Percentiles rank a stretch among this genome's conserved stretches.
Conservation (phyloP, 371 early-diverging fungal species). For the Rhizopus stolonifer region DNA sequence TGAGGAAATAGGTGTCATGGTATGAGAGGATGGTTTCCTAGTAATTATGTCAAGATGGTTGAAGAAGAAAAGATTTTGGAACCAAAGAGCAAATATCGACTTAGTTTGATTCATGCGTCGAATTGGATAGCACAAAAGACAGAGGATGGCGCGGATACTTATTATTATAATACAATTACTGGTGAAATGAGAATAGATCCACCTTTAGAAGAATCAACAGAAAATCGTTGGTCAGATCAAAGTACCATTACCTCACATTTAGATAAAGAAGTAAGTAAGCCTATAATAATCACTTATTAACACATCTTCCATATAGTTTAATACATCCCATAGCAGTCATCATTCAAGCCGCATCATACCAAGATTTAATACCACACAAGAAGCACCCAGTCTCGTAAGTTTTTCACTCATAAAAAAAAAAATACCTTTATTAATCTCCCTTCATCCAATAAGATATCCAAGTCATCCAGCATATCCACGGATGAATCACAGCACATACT, state of each 20-base stretch:
- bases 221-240: conserved; percentile 14
- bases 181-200: conserved; percentile 37
- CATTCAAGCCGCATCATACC: not conserved
- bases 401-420: too few relatives aligned
- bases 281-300: not conserved
- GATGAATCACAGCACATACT: too few relatives aligned
- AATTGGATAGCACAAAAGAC: conserved; percentile 45
- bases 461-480: not conserved
- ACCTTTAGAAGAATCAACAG: not conserved
- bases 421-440: not conserved
- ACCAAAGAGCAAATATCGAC: conserved; percentile 13
- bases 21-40: conserved; percentile 80
- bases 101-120: conserved; percentile 24
- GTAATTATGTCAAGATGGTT: conserved; percentile 66
- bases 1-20: conserved; percentile 31
- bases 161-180: conserved; percentile 43
- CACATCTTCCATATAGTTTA: not conserved
- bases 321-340: not conserved
- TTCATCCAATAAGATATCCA: not conserved
- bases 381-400: not conserved
- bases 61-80: not conserved
- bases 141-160: conserved; percentile 50
- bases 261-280: not conserved
- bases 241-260: conserved; percentile 4
- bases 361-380: not conserved